Evolutionary conservation across 352 stramenopile genomes (phyloP), one percentile per base, ranked within the genome.

Genomic region (Pythium vanterpoolii): DNA sequence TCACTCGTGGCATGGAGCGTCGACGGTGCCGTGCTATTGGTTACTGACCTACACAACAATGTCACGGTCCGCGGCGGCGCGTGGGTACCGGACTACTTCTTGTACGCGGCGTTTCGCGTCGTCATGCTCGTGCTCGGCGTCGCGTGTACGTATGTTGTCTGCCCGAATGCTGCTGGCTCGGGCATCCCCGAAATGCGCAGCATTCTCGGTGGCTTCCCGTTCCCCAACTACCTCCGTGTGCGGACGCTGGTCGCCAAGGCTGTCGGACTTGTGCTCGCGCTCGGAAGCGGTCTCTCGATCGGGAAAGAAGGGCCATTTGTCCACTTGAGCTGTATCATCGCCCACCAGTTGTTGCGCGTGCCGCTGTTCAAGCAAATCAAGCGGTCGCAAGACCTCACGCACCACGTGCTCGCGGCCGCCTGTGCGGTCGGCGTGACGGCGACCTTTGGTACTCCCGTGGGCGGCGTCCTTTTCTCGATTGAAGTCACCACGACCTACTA

Each of bases 401-500:
- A 89, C 48, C 79, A 93, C 59, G 63, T 91, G 19, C 76, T 91
- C 7, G 71, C 78, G 8, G 83, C 79, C 0, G 83, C 85, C 0
- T 89, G 78, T 49, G 85, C 83, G 8, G 78, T 89, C n/a, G 85
- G 85, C 6, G 81, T 93, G 13, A 91, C 83, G 3, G 77, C 85
- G 8, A 90, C 79, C 13, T 94, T 92, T 36, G 80, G 81, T 21
- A 79, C 95, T 0, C 89, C 94, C n/a, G 96, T 98, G 28, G 95
- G 94, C 13, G 94, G 93, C 18, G 95, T 98, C 18, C 72, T 98
- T 11, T 98, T 98, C 71, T 96, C 82, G 2, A 96, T 98, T 62
- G 95, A 98, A 62, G 92, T 98, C 30, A 95, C 85, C 0, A 75
- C 83, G 19, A 93, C 87, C 14, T 96, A 93, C 65, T 95, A 93